These are phyloP conservation scores for Clavulina sp. DNA, from an alignment of 768 basidiomycete species.

Conservation along the genomic window DNA sequence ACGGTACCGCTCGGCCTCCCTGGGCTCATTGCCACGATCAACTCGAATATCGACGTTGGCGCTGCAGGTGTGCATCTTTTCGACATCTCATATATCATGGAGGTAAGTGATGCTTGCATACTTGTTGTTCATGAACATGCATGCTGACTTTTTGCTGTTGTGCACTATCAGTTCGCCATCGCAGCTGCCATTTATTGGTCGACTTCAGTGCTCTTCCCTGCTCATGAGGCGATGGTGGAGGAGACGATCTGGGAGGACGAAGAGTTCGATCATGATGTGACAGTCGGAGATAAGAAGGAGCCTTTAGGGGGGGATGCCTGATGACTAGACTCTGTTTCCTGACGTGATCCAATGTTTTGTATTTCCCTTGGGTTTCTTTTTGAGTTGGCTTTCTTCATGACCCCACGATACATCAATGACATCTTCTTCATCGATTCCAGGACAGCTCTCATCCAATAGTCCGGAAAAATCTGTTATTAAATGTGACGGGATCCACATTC, in stretches of 20 bases:
- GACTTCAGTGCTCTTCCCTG: constrained; percentile 23
- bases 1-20: constrained; percentile 59
- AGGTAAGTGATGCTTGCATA: constrained; percentile 27
- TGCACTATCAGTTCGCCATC: constrained; percentile 18
- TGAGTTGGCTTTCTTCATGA: too few relatives aligned
- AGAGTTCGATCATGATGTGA: neutral
- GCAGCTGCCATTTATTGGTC: constrained; percentile 21
- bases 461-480: too few relatives aligned
- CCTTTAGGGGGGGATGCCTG: too few relatives aligned
- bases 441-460: too few relatives aligned
- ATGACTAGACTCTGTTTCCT: too few relatives aligned
- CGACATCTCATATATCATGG: constrained; percentile 61
- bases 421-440: too few relatives aligned
- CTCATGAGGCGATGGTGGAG: constrained; percentile 21
- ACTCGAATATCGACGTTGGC: constrained; percentile 43
- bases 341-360: too few relatives aligned
- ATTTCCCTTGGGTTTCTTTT: too few relatives aligned
- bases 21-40: constrained; percentile 61
- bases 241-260: constrained; percentile 13
- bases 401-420: too few relatives aligned
- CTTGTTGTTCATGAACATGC: neutral
- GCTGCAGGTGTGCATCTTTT: constrained; percentile 33
- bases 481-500: too few relatives aligned
- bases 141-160: constrained; percentile 2
- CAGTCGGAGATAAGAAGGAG: neutral